These are phyloP conservation scores for Prorocentrum cordatum DNA, from an alignment of 169 alveolate genomes.

Conservation along the genomic window DNA sequence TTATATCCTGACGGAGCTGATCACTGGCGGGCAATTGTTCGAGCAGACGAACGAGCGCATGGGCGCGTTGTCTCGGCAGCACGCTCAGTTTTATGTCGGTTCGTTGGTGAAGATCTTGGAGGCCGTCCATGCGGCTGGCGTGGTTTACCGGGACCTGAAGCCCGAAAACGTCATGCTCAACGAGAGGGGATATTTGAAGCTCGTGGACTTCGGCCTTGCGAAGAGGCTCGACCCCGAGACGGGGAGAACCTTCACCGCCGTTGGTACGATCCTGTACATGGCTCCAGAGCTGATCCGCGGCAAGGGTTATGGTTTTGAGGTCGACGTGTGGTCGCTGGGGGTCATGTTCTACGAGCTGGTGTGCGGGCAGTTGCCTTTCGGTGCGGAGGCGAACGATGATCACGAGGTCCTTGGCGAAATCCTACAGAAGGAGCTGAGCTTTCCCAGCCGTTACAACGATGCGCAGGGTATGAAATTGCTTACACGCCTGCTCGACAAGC, in stretches of 20 bases:
- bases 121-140: slow-evolving; percentile 20
- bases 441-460: slow-evolving; percentile 29
- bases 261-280: slow-evolving; percentile 23
- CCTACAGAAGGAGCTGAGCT: neutral
- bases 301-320: slow-evolving; percentile 26
- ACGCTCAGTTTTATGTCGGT: slow-evolving; percentile 6
- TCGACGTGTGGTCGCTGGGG: slow-evolving; percentile 46
- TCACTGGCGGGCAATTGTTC: slow-evolving; percentile 51
- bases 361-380: slow-evolving; percentile 24
- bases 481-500: slow-evolving; percentile 3
- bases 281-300: slow-evolving; percentile 29
- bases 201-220: slow-evolving; percentile 46
- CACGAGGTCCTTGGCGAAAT: neutral
- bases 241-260: slow-evolving; percentile 30
- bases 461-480: slow-evolving; percentile 23
- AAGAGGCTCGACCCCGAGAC: neutral
- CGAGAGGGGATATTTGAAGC: slow-evolving; percentile 15
- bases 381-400: neutral
- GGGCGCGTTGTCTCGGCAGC: neutral
- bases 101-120: slow-evolving; percentile 28
- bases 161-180: slow-evolving; percentile 64
- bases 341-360: slow-evolving; percentile 46
- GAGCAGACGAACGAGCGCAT: slow-evolving; percentile 42
- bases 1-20: slow-evolving; percentile 53
- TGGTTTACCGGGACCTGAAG: slow-evolving; percentile 47